These are phyloP conservation scores for Daldinia bambusicola DNA, from an alignment of 495 filamentous ascomycete genomes.

Conservation along the genomic window DNA sequence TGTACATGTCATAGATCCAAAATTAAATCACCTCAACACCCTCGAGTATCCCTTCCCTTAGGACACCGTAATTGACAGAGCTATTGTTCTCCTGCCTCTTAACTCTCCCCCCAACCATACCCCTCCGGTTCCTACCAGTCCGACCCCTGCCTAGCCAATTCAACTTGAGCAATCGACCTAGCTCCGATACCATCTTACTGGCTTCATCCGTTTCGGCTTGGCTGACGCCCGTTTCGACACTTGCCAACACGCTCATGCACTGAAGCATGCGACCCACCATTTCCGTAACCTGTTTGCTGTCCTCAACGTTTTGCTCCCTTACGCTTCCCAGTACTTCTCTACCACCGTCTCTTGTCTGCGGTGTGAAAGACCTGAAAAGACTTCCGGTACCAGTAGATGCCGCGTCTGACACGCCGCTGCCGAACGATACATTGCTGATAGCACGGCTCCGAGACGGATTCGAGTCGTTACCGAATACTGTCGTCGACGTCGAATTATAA, in stretches of 20 bases:
- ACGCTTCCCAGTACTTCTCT: constrained; percentile 48
- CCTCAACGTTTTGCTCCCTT: constrained; percentile 64
- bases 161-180: constrained; percentile 86
- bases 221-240: constrained; percentile 60
- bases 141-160: constrained; percentile 95
- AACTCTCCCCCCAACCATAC: constrained; percentile 74
- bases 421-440: constrained; percentile 86
- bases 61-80: constrained; percentile 18
- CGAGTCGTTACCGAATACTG: constrained; percentile 69
- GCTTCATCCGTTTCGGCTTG: constrained; percentile 63
- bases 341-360: constrained; percentile 54
- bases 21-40: constrained; percentile 43
- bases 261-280: constrained; percentile 96
- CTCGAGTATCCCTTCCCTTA: constrained; percentile 45
- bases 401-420: constrained; percentile 54
- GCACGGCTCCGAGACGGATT: constrained; percentile 73
- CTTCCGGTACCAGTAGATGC: constrained; percentile 59
- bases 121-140: constrained; percentile 87
- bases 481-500: constrained; percentile 80
- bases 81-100: constrained; percentile 46
- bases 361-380: constrained; percentile 63
- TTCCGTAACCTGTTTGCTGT: constrained; percentile 88
- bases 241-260: constrained; percentile 89
- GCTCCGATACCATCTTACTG: constrained; percentile 82
- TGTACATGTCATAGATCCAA: neutral